Percentiles rank a stretch among this genome's conserved stretches.
Evolutionary conservation across 805 yeast species (phyloP).

Genomic region (Blastobotrys americana): DNA sequence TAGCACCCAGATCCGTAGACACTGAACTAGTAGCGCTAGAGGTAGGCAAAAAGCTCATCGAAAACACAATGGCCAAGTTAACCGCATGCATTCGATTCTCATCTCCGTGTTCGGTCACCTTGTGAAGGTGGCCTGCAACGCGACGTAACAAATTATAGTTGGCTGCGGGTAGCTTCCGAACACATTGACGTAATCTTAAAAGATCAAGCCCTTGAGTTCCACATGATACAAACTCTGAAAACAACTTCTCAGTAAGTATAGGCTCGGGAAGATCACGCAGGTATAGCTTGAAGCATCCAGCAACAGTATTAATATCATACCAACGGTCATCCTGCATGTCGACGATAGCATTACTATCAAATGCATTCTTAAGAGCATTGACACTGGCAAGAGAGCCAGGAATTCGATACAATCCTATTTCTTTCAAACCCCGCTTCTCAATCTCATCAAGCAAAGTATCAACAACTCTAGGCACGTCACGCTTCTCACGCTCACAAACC

Average conservation of each 20-base stretch:
- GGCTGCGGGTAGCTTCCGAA: slow-evolving; percentile 48
- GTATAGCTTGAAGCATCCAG: slow-evolving; percentile 79
- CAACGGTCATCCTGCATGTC: slow-evolving; percentile 48
- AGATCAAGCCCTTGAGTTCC: slow-evolving; percentile 24
- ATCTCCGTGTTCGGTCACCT: slow-evolving; percentile 58
- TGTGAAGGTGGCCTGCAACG: slow-evolving; percentile 60
- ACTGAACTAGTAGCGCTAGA: slow-evolving; percentile 27
- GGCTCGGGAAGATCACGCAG: slow-evolving; percentile 85
- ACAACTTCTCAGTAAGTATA: slow-evolving; percentile 57
- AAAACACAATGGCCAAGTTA: slow-evolving; percentile 83
- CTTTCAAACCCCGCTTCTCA: slow-evolving; percentile 81
- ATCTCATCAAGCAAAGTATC: slow-evolving; percentile 62
- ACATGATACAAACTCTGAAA: slow-evolving; percentile 44
- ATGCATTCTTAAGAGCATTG: slow-evolving; percentile 45
- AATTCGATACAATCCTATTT: slow-evolving; percentile 80
- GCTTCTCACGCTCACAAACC: slow-evolving; percentile 65
- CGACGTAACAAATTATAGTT: slow-evolving; percentile 64
- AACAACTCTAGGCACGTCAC: slow-evolving; percentile 58
- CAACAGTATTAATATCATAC: slow-evolving; percentile 79
- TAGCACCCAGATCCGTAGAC: slow-evolving; percentile 46
- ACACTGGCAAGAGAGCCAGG: slow-evolving; percentile 58
- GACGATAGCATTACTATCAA: slow-evolving; percentile 42
- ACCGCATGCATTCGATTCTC: slow-evolving; percentile 81
- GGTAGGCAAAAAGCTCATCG: slow-evolving; percentile 49
- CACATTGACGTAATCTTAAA: slow-evolving; percentile 25